Evolutionary conservation across 139 green algal species (phyloP).

Genomic region (Coelastrella sp.): DNA sequence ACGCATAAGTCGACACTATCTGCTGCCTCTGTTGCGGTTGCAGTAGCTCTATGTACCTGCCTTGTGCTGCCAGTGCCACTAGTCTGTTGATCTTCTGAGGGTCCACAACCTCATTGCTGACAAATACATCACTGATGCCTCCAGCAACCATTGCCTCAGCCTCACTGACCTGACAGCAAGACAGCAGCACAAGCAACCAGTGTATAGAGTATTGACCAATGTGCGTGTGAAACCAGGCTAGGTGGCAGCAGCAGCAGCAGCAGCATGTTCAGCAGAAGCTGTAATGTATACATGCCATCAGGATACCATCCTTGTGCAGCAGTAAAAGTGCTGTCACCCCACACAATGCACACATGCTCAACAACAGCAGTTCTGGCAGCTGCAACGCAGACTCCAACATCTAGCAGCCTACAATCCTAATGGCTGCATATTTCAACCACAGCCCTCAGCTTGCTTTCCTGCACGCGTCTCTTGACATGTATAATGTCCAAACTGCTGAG

Average conservation of each 20-base stretch:
- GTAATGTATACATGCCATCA: no score
- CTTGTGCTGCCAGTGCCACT: slow-evolving; percentile 49
- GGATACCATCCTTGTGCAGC: no score
- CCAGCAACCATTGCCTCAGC: slow-evolving; percentile 61
- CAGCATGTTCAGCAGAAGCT: no score
- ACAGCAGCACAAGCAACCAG: background rate
- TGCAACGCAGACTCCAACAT: no score
- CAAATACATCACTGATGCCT: slow-evolving; percentile 56
- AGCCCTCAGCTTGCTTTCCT: background rate
- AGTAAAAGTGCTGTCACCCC: no score
- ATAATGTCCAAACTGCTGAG: background rate
- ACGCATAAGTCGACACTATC: no score
- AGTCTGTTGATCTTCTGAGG: slow-evolving; percentile 58
- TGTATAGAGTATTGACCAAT: background rate
- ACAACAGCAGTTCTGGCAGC: no score
- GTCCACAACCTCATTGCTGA: slow-evolving; percentile 62
- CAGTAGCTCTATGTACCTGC: no score
- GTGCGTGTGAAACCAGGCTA: background rate
- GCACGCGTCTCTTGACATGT: background rate
- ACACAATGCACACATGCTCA: no score
- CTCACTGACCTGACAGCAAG: slow-evolving; percentile 54
- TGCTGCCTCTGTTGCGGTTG: no score
- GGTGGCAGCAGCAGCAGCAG: background rate
- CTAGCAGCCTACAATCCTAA: no score
- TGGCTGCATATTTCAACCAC: no score